Evolutionary conservation across 2,329 filamentous ascomycete genomes (phyloP).

Genomic region (Penicillium sp.): DNA sequence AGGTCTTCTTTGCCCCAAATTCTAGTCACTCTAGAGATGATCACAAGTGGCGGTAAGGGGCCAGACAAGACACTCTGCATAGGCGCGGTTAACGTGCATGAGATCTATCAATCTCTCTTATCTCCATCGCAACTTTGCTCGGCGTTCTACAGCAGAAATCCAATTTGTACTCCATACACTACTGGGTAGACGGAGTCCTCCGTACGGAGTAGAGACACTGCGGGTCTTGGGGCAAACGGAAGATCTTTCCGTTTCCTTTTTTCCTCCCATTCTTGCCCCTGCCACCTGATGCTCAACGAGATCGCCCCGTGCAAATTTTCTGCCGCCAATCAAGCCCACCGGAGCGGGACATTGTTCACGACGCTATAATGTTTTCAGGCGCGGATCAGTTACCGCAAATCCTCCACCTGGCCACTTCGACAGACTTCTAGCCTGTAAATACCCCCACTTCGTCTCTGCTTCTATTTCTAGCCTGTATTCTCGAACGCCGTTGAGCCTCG

Average conservation of each 20-base stretch:
- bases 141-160: not conserved
- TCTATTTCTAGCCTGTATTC: not conserved
- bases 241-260: constrained; percentile 9
- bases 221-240: not conserved
- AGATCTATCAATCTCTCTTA: constrained; percentile 16
- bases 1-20: constrained; percentile 2
- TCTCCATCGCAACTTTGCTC: not conserved
- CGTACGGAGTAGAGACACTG: not conserved
- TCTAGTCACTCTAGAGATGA: not conserved
- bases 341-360: not conserved
- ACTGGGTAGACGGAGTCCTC: not conserved
- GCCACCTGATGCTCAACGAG: constrained; percentile 12
- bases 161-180: not conserved
- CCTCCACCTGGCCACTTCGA: constrained; percentile 9
- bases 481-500: not conserved
- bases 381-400: not conserved
- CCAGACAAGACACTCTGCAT: constrained; percentile 11
- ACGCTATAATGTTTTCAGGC: constrained; percentile 16
- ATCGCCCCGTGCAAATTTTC: constrained; percentile 28
- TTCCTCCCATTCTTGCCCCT: constrained; percentile 3
- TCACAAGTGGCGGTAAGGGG: constrained; percentile 18
- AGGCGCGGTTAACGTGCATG: constrained; percentile 17
- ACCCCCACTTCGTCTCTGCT: not conserved
- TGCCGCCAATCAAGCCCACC: constrained; percentile 14
- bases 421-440: not conserved